Conservation (phyloP, 306 rosid species). For the Cucurbita ficifolia region DNA sequence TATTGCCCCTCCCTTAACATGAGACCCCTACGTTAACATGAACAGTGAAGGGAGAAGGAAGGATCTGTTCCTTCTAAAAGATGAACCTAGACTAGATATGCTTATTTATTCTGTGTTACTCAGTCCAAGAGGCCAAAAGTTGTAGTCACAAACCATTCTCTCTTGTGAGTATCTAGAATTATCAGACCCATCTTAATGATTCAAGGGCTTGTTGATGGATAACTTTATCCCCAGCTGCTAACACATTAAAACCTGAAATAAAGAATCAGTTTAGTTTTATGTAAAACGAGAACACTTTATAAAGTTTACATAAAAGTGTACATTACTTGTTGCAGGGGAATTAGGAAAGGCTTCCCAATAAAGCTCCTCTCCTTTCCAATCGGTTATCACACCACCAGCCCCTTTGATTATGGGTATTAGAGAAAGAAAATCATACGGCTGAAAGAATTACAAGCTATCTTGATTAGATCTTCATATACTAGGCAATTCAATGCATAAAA, state of each 20-base stretch:
- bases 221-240: slow-evolving; percentile 76
- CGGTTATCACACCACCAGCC: slow-evolving; percentile 84
- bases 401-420: slow-evolving; percentile 87
- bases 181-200: slow-evolving; percentile 51
- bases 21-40: not conserved
- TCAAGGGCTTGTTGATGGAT: slow-evolving; percentile 66
- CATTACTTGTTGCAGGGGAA: slow-evolving; percentile 49
- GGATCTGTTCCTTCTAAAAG: not conserved
- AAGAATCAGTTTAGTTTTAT: not conserved
- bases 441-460: slow-evolving; percentile 12
- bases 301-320: not conserved
- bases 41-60: not conserved
- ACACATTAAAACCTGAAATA: slow-evolving; percentile 59
- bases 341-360: slow-evolving; percentile 73
- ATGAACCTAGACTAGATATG: not conserved
- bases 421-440: slow-evolving; percentile 90
- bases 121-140: not conserved
- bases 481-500: not conserved
- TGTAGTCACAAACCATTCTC: not conserved
- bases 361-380: slow-evolving; percentile 79
- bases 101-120: not conserved
- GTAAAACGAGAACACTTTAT: not conserved
- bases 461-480: not conserved
- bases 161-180: not conserved
- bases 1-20: not conserved